phyloP scores from a whole-genome alignment of 75 land plant genomes.

The Sequoiadendron giganteum region DNA sequence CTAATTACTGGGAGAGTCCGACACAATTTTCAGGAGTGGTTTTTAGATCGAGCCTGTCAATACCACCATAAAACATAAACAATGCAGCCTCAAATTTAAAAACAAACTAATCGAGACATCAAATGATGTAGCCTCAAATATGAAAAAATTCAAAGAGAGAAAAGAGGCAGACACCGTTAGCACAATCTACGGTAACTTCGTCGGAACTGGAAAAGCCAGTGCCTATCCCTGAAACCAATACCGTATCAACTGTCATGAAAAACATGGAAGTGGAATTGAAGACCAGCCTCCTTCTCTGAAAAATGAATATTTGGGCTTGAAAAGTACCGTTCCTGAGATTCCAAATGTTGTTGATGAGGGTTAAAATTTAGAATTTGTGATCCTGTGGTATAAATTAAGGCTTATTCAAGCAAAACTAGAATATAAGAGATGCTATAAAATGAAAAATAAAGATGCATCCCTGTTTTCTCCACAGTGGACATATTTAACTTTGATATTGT shows the following conservation, averaged over 20 bases:
- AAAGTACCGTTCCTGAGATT: not conserved
- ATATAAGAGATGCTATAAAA: not conserved
- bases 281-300: not conserved
- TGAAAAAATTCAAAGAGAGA: not conserved
- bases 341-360: not conserved
- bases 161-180: not conserved
- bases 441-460: not conserved
- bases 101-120: not conserved
- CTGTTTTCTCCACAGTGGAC: not conserved
- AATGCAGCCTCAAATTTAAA: slow-evolving; percentile 22
- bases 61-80: slow-evolving; percentile 12
- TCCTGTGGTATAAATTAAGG: not conserved
- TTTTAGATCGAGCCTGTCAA: slow-evolving; percentile 24
- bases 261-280: not conserved
- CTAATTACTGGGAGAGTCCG: slow-evolving; percentile 22
- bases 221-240: not conserved
- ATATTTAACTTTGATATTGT: not conserved
- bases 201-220: not conserved
- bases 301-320: not conserved
- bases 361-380: not conserved
- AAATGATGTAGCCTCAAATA: slow-evolving; percentile 22
- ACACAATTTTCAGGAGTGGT: too few species aligned
- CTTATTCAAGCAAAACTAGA: not conserved
- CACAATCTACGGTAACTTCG: not conserved
- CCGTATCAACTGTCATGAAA: not conserved